Percentiles rank a stretch among this genome's conserved stretches.
These are phyloP conservation scores for Fusarium goolgardi DNA, from an alignment of 2,329 filamentous ascomycete species.

Conservation along the genomic window DNA sequence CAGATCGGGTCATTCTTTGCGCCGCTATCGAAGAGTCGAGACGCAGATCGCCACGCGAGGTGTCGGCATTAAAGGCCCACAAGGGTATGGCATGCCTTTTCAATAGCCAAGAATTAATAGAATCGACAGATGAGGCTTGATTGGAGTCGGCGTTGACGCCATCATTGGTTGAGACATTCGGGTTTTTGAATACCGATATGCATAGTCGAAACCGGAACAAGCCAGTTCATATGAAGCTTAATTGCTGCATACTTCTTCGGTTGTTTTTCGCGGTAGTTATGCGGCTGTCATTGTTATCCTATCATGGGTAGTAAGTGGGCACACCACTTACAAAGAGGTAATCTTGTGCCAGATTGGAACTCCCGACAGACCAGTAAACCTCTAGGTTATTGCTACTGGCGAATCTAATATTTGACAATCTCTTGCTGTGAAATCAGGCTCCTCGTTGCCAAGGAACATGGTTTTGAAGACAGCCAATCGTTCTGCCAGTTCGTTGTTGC, in stretches of 20 bases:
- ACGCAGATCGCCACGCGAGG: background rate
- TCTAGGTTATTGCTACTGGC: no score
- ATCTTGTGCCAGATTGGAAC: no score
- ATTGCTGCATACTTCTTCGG: background rate
- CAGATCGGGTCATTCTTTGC: background rate
- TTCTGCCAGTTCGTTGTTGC: no score
- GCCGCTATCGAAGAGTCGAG: background rate
- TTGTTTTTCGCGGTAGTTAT: slow-evolving; percentile 2
- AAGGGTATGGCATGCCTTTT: background rate
- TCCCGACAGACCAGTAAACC: no score
- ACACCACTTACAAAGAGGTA: no score
- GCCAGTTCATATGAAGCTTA: background rate
- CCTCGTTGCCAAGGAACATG: no score
- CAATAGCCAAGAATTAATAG: background rate
- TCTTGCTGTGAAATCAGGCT: no score
- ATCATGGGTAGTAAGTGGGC: no score
- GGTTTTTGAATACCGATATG: background rate
- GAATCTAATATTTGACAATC: no score
- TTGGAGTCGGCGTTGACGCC: background rate
- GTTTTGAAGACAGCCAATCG: no score
- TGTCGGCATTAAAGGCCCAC: background rate
- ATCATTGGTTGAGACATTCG: background rate
- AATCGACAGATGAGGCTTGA: background rate
- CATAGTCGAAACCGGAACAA: background rate
- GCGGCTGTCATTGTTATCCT: no score